Percentiles rank a stretch among this genome's conserved stretches.
Evolutionary conservation across 2,329 filamentous ascomycete species (phyloP).

Genomic region (Elsinoe ampelina): DNA sequence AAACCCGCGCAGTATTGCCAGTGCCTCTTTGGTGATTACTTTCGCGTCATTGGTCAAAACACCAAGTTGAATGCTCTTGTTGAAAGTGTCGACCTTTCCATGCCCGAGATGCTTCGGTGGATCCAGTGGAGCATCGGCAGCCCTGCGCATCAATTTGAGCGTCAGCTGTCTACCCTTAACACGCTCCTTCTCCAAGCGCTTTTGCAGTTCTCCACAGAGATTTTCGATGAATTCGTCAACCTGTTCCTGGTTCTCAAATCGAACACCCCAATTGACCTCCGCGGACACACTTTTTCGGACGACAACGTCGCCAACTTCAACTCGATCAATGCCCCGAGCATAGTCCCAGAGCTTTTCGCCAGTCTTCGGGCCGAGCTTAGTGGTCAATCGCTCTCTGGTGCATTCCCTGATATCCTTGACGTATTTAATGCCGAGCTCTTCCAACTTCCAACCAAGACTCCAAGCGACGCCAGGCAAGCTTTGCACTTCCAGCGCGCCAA

Average conservation of each 20-base stretch:
- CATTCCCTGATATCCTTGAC: constrained; percentile 75
- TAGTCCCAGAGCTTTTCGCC: constrained; percentile 87
- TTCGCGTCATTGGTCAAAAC: constrained; percentile 70
- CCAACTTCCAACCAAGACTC: constrained; percentile 77
- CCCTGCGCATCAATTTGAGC: constrained; percentile 87
- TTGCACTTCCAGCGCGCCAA: constrained; percentile 68
- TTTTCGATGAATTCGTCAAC: constrained; percentile 85
- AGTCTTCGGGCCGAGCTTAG: constrained; percentile 78
- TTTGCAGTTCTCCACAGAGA: constrained; percentile 75
- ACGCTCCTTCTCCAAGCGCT: constrained; percentile 67
- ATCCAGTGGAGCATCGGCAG: constrained; percentile 78
- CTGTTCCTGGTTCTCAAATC: constrained; percentile 85
- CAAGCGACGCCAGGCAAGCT: constrained; percentile 86
- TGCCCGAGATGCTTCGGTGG: constrained; percentile 90
- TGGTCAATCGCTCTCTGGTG: constrained; percentile 65
- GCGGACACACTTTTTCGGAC: constrained; percentile 90
- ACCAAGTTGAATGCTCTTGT: constrained; percentile 74
- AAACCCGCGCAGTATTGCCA: constrained; percentile 74
- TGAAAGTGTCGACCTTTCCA: constrained; percentile 89
- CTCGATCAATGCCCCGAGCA: constrained; percentile 73
- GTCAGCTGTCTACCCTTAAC: constrained; percentile 84
- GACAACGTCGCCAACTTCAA: constrained; percentile 77
- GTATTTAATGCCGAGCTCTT: constrained; percentile 71
- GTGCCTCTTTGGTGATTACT: constrained; percentile 66
- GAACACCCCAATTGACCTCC: constrained; percentile 96